Conservation (phyloP, 1,284 basidiomycete species). For the Trametes polyzona region DNA sequence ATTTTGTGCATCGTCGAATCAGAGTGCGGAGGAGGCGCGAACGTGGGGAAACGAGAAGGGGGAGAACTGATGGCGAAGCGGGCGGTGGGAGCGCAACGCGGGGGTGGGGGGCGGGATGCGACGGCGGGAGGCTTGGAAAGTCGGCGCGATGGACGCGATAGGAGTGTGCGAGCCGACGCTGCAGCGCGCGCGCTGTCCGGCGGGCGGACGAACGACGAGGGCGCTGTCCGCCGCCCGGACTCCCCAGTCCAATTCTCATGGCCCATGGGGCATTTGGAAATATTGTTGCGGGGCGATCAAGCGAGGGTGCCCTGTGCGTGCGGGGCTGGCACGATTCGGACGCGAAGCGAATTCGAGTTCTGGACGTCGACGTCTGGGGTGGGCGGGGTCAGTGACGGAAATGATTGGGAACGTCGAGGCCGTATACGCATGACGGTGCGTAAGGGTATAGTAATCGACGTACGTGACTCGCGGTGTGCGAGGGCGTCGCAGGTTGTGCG, state of each 20-base stretch:
- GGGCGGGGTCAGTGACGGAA: neutral
- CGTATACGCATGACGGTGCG: neutral
- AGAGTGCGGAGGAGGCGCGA: neutral
- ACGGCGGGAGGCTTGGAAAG: neutral
- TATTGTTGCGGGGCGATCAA: neutral
- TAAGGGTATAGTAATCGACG: too few relatives aligned
- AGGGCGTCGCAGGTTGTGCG: neutral
- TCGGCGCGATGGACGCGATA: constrained; percentile 14
- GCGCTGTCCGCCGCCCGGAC: too few relatives aligned
- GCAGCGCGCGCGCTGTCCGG: neutral
- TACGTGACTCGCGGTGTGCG: neutral
- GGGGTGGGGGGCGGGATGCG: neutral
- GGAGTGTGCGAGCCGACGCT: neutral
- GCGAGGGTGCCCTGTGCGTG: neutral
- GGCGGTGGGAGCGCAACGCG: neutral
- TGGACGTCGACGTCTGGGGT: neutral
- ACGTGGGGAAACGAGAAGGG: neutral
- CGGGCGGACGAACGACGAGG: too few relatives aligned
- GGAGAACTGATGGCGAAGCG: neutral
- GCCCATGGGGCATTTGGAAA: neutral
- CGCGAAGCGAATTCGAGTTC: neutral
- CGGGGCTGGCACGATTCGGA: neutral
- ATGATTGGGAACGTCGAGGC: neutral
- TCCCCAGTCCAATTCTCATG: neutral
- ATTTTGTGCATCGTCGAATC: neutral